These are phyloP conservation scores for Zasmidium angulare DNA, from an alignment of 2,329 filamentous ascomycete genomes.

Conservation along the genomic window DNA sequence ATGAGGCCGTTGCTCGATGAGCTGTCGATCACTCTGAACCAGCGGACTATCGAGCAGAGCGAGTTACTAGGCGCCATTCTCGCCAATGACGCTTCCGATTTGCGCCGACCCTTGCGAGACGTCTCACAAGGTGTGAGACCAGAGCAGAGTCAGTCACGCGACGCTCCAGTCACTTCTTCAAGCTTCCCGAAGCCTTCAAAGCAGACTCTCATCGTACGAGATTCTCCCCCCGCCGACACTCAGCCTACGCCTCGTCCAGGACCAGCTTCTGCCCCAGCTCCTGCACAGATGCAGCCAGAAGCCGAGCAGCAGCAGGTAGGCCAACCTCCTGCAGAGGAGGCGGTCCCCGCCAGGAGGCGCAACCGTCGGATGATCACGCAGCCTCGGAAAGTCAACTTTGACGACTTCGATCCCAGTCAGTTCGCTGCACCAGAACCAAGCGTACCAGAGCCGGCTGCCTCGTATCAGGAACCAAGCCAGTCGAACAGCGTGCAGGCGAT, in stretches of 20 bases:
- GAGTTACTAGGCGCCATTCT: slow-evolving; percentile 91
- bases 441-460: background rate
- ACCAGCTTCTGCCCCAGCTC: background rate
- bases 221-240: background rate
- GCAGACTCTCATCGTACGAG: background rate
- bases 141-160: background rate
- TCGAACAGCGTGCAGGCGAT: slow-evolving; percentile 19
- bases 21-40: slow-evolving; percentile 71
- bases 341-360: slow-evolving; percentile 7
- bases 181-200: background rate
- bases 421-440: slow-evolving; percentile 24
- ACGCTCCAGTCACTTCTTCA: background rate
- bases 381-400: slow-evolving; percentile 60
- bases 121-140: slow-evolving; percentile 35
- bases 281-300: background rate
- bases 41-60: slow-evolving; percentile 81
- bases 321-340: background rate
- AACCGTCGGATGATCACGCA: slow-evolving; percentile 38
- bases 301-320: slow-evolving; percentile 5
- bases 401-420: slow-evolving; percentile 38
- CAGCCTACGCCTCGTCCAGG: background rate
- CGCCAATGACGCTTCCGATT: slow-evolving; percentile 69
- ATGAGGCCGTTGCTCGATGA: slow-evolving; percentile 19
- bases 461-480: slow-evolving; percentile 20
- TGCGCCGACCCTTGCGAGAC: slow-evolving; percentile 64